Conservation (phyloP, 352 stramenopile genomes). For the Peronospora tabacina region DNA sequence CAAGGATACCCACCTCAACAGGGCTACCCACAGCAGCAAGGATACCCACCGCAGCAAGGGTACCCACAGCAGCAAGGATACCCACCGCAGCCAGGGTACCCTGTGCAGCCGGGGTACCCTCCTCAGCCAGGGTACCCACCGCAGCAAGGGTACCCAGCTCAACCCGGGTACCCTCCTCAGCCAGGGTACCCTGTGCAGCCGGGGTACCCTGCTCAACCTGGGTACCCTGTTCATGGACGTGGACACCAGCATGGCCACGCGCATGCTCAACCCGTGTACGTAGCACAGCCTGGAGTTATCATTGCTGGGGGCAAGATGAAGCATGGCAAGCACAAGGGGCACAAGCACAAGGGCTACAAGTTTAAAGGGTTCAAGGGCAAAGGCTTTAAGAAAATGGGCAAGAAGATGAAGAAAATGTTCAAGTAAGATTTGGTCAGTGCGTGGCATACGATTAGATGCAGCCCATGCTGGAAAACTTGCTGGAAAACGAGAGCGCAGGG, state of each 20-base stretch:
- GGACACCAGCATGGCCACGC: conserved; percentile 25
- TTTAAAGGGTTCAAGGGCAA: conserved; percentile 30
- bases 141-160: conserved; percentile 28
- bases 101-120: conserved; percentile 11
- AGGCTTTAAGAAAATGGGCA: conserved; percentile 33
- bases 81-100: conserved; percentile 14
- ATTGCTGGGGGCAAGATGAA: conserved; percentile 29
- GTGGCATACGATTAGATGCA: not conserved
- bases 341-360: conserved; percentile 13
- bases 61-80: conserved; percentile 31
- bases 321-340: conserved; percentile 31
- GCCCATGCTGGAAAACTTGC: not conserved
- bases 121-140: conserved; percentile 26
- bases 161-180: conserved; percentile 31
- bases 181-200: conserved; percentile 32
- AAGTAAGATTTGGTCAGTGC: conserved; percentile 17
- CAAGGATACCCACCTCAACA: not conserved
- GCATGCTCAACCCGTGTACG: conserved; percentile 30
- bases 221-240: conserved; percentile 32
- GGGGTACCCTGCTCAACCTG: conserved; percentile 28
- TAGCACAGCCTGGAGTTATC: conserved; percentile 32
- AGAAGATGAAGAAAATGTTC: conserved; percentile 47
- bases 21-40: not conserved
- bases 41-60: conserved; percentile 17
- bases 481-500: not conserved